A percentile compares a stretch with the other conserved stretches of the same genome.
Evolutionary conservation across 2,329 filamentous ascomycete species (phyloP).

Genomic region (Anisogramma anomala): DNA sequence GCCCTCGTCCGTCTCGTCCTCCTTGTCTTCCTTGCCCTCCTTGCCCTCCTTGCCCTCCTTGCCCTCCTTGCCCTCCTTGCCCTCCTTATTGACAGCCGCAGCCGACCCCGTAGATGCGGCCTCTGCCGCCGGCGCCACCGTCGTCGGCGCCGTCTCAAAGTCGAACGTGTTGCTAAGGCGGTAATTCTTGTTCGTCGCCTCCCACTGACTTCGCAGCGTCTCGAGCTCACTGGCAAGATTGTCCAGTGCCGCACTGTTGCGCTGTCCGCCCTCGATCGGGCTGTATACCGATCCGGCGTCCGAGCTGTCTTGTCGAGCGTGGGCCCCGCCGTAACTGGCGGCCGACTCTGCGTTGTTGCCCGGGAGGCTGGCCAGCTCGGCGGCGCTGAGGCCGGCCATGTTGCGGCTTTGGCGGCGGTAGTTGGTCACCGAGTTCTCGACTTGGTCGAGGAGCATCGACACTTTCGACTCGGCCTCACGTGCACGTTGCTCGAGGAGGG

Average conservation of each 20-base stretch:
- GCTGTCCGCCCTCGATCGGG: constrained; percentile 36
- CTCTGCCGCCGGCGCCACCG: constrained; percentile 7
- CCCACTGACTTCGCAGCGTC: constrained; percentile 82
- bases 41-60: too few relatives aligned
- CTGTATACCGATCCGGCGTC: constrained; percentile 52
- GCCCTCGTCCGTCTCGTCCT: constrained; percentile 26
- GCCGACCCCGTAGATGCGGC: too few relatives aligned
- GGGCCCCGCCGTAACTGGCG: constrained; percentile 31
- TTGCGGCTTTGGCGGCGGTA: constrained; percentile 71
- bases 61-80: too few relatives aligned
- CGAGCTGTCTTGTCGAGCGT: constrained; percentile 44
- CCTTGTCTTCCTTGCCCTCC: constrained; percentile 23
- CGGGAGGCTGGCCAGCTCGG: constrained; percentile 28
- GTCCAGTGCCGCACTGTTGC: constrained; percentile 64
- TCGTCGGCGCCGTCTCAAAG: constrained; percentile 44
- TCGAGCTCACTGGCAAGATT: constrained; percentile 88
- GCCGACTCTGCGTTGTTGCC: constrained; percentile 20
- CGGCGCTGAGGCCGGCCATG: constrained; percentile 37
- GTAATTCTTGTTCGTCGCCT: constrained; percentile 91
- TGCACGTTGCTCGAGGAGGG: constrained; percentile 68
- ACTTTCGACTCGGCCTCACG: constrained; percentile 89
- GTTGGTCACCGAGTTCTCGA: constrained; percentile 85
- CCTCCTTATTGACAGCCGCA: constrained; percentile 17
- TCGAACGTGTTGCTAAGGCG: constrained; percentile 82
- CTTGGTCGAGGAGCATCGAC: constrained; percentile 82